Base-by-base conservation (phyloP, 2,329 filamentous ascomycete genomes). In the Aureobasidium lini region DNA sequence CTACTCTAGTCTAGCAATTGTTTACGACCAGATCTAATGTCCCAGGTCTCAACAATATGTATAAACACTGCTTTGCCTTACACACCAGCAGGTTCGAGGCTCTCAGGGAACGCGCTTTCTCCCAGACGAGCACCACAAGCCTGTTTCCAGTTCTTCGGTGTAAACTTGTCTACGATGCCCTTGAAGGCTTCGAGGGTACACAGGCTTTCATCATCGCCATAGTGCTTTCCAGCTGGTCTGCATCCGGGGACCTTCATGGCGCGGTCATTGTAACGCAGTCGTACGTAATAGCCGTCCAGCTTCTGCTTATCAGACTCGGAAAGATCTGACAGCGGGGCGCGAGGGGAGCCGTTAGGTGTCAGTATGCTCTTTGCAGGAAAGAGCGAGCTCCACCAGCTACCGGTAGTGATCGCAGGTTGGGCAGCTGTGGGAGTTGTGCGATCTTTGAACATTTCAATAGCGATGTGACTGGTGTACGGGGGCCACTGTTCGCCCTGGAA, bases 181-280 rank as follows among this genome's bases (percentile, higher is more conserved):
- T 97, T 97, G 79, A 99, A 99, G 0, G 93, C 90, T 60, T 88
- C 86, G 67, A 99, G 74, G 0, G 93, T 97, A 75, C 94, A 99
- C 68, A 97, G 93, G 29, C 84, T 89, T 66, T 91, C 86, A 66
- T 97, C 89, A 0, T 90, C 90, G 1, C 89, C 83, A 2, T 96
- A 79, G 73, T 99, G 94, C 62, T 92, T 95, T 6, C 90, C 90
- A 0, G 79, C 73, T 9, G 80, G 74, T 64, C 81, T 84, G 72
- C 94, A 99, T 2, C 90, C 92, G 0, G 93, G 93, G 16, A 99
- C 80, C 13, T 81, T 84, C 69, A 97, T 84, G 3, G 90, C 83
- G 57, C 81, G 79, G 71, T 97, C 94, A 67, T 99, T 99, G 74
- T 95, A 99, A 53, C 92, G 83, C 60, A 99, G 73, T 16, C 94